Base-by-base conservation (phyloP, 495 filamentous ascomycete species). In the Podospora anserina region DNA sequence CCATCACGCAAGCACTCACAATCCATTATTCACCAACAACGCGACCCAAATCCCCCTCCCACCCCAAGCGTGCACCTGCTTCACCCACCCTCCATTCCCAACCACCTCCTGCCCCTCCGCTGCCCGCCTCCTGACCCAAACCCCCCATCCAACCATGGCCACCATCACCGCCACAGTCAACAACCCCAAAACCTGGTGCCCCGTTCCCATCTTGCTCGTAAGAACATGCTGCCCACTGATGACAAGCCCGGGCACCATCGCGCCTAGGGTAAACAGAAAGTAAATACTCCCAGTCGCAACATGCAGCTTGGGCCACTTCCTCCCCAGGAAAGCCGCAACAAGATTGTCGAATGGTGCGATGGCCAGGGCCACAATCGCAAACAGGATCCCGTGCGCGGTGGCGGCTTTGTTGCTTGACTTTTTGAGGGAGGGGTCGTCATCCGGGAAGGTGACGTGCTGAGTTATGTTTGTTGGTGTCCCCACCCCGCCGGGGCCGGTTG, bases 161-260 rank as follows among this genome's bases (percentile, higher is more conserved):
- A 49, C 39, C 67, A 87, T 75, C 19, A 81, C 70, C 32, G 82
- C 63, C 54, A 88, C 70, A 59, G 86, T 78, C 2, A 87, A 63
- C 26, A 88, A 72, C 58, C 88, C 88, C 63, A 90, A 70, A 64
- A 88, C 77, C 69, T 90, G 88, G 71, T 90, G 88, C 2, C 80
- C 77, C 11, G 82, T 83, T 63, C 79, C 79, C 76, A 83, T 84
- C 27, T 80, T 74, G 64, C 82, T 83, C 53, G 84, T 83, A 66
- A 82, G 75, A 66, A 87, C 84, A 71, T 88, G 87, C 70, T 81
- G 71, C 39, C 71, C 74, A 63, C 83, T 82, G 32, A 84, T 74
- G 23, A 81, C 74, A 16, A 88, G 76, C 0, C 88, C 88, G 2
- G 86, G 73, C 1, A 80, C 78, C 19, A 83, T 73, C 4, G 84